Evolutionary conservation across 352 stramenopile genomes (phyloP).

Genomic region (Phytopythium kandeliae): DNA sequence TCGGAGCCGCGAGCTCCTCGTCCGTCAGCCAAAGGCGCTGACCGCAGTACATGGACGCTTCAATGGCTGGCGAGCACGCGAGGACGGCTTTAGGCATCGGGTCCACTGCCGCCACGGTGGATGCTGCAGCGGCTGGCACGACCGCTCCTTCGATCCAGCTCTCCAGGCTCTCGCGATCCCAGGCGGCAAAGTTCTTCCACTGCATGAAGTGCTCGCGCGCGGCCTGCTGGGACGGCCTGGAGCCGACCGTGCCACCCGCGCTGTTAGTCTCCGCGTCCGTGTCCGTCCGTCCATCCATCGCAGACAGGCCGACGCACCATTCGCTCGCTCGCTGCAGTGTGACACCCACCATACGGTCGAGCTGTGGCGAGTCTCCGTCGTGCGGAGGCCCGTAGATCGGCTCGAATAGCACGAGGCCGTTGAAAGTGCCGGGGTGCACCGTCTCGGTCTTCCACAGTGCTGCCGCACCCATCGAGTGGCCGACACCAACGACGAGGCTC

Average conservation of each 20-base stretch:
- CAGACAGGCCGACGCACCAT: no score
- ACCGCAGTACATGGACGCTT: conserved; percentile 26
- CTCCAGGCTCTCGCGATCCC: conserved; percentile 28
- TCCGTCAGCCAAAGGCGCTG: conserved; percentile 19
- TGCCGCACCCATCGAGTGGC: conserved; percentile 45
- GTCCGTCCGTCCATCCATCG: no score
- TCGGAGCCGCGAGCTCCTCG: conserved; percentile 9
- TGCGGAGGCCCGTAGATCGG: conserved; percentile 21
- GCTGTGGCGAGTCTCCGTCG: conserved; percentile 13
- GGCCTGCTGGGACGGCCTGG: conserved; percentile 16
- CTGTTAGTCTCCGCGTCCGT: no score
- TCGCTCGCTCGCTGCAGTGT: conserved; percentile 16
- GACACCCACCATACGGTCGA: conserved; percentile 17
- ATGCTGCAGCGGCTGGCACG: conserved; percentile 8
- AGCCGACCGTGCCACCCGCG: no score
- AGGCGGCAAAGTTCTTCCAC: conserved; percentile 35
- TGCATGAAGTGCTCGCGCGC: conserved; percentile 20
- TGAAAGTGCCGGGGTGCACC: conserved; percentile 30
- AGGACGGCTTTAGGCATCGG: no score
- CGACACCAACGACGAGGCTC: conserved; percentile 35
- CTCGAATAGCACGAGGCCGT: conserved; percentile 33
- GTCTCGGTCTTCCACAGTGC: conserved; percentile 36
- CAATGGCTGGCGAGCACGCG: conserved; percentile 18
- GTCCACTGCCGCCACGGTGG: no score
- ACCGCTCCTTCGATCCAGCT: conserved; percentile 25